phyloP scores from a whole-genome alignment of 805 yeast genomes.

The Zygotorulaspora florentina region DNA sequence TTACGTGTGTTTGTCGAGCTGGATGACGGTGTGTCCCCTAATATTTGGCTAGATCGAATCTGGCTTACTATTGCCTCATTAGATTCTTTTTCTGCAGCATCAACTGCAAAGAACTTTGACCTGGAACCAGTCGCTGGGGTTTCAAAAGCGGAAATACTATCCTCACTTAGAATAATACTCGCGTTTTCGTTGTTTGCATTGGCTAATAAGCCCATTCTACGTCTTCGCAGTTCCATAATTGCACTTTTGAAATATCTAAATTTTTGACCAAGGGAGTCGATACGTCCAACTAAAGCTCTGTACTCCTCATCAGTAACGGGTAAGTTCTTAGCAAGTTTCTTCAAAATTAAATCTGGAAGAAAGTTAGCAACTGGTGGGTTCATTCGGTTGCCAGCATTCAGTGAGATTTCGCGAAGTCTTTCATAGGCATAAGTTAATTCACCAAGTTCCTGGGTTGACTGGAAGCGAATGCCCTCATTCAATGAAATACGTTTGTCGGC shows the following conservation, averaged over 20 bases:
- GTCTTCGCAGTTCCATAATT: constrained; percentile 23
- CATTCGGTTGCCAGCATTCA: constrained; percentile 19
- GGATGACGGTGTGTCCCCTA: constrained; percentile 2
- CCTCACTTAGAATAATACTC: constrained; percentile 17
- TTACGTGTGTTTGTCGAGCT: constrained; percentile 2
- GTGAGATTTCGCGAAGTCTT: constrained; percentile 23
- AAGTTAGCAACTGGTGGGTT: constrained; percentile 25
- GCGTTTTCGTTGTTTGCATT: constrained; percentile 6
- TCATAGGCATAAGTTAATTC: constrained; percentile 25
- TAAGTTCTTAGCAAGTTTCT: constrained; percentile 23
- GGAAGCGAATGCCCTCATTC: constrained; percentile 8
- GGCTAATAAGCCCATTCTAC: constrained; percentile 12
- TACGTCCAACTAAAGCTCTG: constrained; percentile 18
- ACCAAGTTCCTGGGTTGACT: constrained; percentile 24
- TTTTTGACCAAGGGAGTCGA: constrained; percentile 19
- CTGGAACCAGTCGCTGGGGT: constrained; percentile 7
- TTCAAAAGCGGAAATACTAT: constrained; percentile 15
- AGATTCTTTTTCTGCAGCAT: constrained; percentile 14
- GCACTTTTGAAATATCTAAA: constrained; percentile 24
- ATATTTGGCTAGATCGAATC: constrained; percentile 16
- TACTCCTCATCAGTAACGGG: constrained; percentile 29
- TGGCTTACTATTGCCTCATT: constrained; percentile 23
- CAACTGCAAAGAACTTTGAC: constrained; percentile 21
- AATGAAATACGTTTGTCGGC: constrained; percentile 15
- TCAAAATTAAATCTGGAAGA: constrained; percentile 25